Percentiles rank a stretch among this genome's conserved stretches.
These are phyloP conservation scores for Solanum verrucosum DNA, from an alignment of 257 asterid genomes.

Conservation along the genomic window DNA sequence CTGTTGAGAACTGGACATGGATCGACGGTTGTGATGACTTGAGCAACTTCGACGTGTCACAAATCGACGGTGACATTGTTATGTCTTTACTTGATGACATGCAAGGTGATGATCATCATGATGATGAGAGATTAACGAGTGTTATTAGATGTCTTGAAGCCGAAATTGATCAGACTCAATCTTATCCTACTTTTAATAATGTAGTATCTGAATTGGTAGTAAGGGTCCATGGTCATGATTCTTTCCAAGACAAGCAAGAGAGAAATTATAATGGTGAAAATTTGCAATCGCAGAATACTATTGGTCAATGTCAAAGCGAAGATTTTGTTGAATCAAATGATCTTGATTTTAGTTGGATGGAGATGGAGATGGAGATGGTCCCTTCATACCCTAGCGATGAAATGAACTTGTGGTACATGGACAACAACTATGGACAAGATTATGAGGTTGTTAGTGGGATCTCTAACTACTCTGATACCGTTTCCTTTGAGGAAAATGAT, in stretches of 20 bases:
- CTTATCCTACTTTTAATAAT: neutral
- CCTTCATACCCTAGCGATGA: neutral
- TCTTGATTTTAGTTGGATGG: neutral
- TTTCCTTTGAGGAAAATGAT: neutral
- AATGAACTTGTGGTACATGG: neutral
- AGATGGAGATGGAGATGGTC: neutral
- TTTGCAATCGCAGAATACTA: too few species aligned
- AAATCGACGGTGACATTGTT: neutral
- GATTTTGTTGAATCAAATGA: neutral
- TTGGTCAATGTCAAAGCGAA: neutral
- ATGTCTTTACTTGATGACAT: constrained; percentile 5
- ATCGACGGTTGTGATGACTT: neutral
- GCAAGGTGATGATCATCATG: neutral
- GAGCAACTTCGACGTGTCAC: neutral
- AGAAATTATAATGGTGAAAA: neutral
- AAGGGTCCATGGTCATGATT: neutral
- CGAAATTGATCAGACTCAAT: neutral
- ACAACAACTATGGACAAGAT: neutral
- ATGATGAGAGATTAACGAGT: constrained; percentile 1
- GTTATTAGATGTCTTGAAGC: neutral
- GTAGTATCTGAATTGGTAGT: neutral
- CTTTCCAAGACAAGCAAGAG: neutral
- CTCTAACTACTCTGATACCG: neutral
- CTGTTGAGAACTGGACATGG: constrained; percentile 1
- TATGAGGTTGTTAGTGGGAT: neutral